These are phyloP conservation scores for Capronia americana DNA, from an alignment of 2,329 filamentous ascomycete species.

Conservation along the genomic window DNA sequence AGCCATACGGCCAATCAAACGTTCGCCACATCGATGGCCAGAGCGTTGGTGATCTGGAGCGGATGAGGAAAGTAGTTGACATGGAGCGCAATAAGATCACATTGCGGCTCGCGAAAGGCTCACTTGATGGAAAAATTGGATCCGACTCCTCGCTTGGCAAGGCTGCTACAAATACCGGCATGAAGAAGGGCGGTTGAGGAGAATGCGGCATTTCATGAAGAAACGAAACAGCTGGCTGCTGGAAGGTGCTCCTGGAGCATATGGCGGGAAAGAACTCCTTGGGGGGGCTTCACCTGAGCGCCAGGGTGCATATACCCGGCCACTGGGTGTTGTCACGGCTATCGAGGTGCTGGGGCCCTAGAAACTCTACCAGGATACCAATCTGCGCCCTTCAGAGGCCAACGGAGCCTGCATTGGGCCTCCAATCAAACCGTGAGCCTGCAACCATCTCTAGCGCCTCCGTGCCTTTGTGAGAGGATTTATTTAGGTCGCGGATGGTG, in stretches of 20 bases:
- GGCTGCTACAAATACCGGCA: constrained; percentile 18
- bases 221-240: background rate
- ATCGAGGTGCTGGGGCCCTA: background rate
- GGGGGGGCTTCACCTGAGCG: background rate
- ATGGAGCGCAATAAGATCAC: constrained; percentile 57
- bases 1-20: constrained; percentile 64
- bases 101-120: constrained; percentile 32
- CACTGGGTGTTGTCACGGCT: background rate
- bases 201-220: background rate
- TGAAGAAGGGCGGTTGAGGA: constrained; percentile 34
- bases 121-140: constrained; percentile 33
- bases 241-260: background rate
- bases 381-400: background rate
- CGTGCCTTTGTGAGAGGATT: background rate
- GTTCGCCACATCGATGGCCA: constrained; percentile 54
- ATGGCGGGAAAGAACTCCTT: background rate
- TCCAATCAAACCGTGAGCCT: background rate
- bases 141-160: constrained; percentile 23
- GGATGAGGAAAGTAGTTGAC: constrained; percentile 58
- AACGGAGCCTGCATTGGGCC: background rate
- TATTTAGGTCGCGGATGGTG: background rate
- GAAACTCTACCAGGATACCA: background rate
- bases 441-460: background rate
- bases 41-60: constrained; percentile 47
- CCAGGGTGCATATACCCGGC: background rate